Conservation (phyloP, 2,329 filamentous ascomycete species). For the Coniella lustricola region DNA sequence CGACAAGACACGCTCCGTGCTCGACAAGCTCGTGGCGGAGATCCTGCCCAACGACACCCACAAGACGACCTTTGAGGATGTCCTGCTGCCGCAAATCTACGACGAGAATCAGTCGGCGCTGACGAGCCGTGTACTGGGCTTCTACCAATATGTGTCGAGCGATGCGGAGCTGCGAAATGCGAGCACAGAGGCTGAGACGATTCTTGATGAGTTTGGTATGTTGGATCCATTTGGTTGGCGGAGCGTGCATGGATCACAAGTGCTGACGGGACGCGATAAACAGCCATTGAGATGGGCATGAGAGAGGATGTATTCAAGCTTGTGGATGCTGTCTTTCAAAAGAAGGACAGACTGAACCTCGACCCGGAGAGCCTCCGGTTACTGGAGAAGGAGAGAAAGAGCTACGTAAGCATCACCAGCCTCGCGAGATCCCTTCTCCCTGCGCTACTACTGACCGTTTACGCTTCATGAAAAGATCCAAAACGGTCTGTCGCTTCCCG, state of each 20-base stretch:
- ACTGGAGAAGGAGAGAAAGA: conserved; percentile 70
- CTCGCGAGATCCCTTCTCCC: background rate
- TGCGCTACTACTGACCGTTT: background rate
- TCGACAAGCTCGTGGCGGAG: conserved; percentile 62
- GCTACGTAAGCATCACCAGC: conserved; percentile 38
- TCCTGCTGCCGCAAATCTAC: conserved; percentile 59
- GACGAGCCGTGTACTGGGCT: conserved; percentile 60
- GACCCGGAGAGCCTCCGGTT: conserved; percentile 65
- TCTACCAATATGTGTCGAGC: conserved; percentile 73
- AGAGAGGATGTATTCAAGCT: conserved; percentile 71
- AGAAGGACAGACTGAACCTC: conserved; percentile 48
- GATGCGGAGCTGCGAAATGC: conserved; percentile 64
- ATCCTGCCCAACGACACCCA: conserved; percentile 43
- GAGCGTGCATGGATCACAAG: background rate
- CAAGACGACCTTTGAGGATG: conserved; percentile 47
- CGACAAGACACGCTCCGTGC: conserved; percentile 51
- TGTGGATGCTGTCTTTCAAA: conserved; percentile 51
- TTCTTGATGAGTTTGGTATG: conserved; percentile 62
- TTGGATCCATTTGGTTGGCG: background rate
- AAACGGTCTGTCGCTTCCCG: conserved; percentile 66
- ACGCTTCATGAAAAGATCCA: conserved; percentile 42
- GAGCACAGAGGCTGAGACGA: conserved; percentile 67
- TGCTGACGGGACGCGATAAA: background rate
- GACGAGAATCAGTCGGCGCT: conserved; percentile 62
- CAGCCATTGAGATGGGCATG: conserved; percentile 66